These are phyloP conservation scores for Chernovozyma sophiae-reginae DNA, from an alignment of 1,139 yeast species.

Conservation along the genomic window DNA sequence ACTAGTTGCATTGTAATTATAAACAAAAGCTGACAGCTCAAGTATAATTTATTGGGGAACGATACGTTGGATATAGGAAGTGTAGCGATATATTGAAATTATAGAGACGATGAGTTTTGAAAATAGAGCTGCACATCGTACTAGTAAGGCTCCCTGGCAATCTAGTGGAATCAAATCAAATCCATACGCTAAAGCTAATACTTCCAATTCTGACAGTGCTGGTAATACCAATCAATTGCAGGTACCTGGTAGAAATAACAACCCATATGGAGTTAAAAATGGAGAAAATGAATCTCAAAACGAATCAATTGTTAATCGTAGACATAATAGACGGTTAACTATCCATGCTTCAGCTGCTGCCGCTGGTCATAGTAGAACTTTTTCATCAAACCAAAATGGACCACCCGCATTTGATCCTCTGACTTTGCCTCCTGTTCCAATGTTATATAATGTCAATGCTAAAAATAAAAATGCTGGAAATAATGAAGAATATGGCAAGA, in stretches of 20 bases:
- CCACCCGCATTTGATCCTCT: conserved; percentile 19
- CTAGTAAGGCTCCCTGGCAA: conserved; percentile 48
- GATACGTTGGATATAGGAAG: too few relatives aligned
- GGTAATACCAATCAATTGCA: conserved; percentile 3
- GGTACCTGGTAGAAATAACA: background rate
- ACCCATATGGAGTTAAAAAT: conserved; percentile 9
- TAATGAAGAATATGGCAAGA: conserved; percentile 10
- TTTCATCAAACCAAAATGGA: conserved; percentile 10
- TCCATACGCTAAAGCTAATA: conserved; percentile 31
- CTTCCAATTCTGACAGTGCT: conserved; percentile 9
- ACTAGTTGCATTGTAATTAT: too few relatives aligned
- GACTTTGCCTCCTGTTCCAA: conserved; percentile 41
- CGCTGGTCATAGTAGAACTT: conserved; percentile 25
- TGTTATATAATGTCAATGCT: conserved; percentile 16
- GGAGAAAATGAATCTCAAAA: background rate
- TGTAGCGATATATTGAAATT: too few relatives aligned
- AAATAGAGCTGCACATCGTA: conserved; percentile 29
- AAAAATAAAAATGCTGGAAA: conserved; percentile 10
- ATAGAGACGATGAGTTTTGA: conserved; percentile 34
- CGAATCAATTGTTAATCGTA: conserved; percentile 12
- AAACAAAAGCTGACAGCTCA: too few relatives aligned
- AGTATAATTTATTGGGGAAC: too few relatives aligned
- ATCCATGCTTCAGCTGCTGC: conserved; percentile 43
- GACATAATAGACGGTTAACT: conserved; percentile 36
- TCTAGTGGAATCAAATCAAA: conserved; percentile 17